A percentile compares a stretch with the other conserved stretches of the same genome.
These are phyloP conservation scores for Apiospora saccharicola DNA, from an alignment of 2,329 filamentous ascomycete species.

Conservation along the genomic window DNA sequence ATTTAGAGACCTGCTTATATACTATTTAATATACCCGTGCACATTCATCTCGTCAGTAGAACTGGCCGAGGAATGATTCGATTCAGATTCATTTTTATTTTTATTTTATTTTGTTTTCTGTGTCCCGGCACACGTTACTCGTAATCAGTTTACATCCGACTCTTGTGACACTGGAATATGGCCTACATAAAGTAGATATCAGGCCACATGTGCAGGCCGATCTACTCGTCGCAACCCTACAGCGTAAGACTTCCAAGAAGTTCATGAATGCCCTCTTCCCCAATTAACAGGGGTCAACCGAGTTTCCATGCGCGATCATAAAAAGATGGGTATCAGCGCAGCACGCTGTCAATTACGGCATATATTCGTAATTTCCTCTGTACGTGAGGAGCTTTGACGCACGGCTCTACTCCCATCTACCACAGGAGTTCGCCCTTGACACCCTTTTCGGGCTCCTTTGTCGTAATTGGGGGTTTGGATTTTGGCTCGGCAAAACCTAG, in stretches of 20 bases:
- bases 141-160: background rate
- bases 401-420: constrained; percentile 32
- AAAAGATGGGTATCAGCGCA: background rate
- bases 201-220: background rate
- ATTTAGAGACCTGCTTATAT: background rate
- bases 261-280: background rate
- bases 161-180: background rate
- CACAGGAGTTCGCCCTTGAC: constrained; percentile 46
- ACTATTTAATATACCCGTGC: background rate
- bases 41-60: background rate
- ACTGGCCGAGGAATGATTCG: background rate
- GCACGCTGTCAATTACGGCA: background rate
- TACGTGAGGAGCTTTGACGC: background rate
- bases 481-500: constrained; percentile 70
- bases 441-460: constrained; percentile 36
- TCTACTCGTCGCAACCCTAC: background rate
- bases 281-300: background rate
- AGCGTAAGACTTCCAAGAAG: background rate
- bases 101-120: background rate
- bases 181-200: background rate
- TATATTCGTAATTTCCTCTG: background rate
- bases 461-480: background rate
- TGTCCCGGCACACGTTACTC: background rate
- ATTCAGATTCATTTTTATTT: background rate
- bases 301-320: background rate